These are phyloP conservation scores for Penicillium sp. DNA, from an alignment of 2,329 filamentous ascomycete species.

Conservation along the genomic window DNA sequence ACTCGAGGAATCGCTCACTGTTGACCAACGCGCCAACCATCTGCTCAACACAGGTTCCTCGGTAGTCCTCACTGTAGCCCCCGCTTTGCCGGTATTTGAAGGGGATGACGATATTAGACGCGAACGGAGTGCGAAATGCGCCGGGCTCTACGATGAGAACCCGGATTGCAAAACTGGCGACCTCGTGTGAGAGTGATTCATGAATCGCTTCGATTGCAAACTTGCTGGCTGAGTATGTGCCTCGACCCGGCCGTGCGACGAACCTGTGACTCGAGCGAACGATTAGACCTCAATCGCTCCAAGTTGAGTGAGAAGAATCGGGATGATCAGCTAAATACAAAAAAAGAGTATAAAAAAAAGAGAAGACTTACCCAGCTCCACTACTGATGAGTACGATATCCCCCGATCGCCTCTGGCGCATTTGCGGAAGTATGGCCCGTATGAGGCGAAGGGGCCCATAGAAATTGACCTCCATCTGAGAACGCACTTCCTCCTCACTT, in stretches of 20 bases:
- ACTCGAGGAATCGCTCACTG: conserved; percentile 6
- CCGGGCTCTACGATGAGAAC: conserved; percentile 42
- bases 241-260: conserved; percentile 6
- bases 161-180: conserved; percentile 31
- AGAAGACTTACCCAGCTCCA: conserved; percentile 39
- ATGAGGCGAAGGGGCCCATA: conserved; percentile 38
- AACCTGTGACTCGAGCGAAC: conserved; percentile 16
- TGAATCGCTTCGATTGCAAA: conserved; percentile 39
- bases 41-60: conserved; percentile 19
- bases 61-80: conserved; percentile 30
- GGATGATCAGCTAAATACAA: too few relatives aligned
- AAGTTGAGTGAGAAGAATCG: too few relatives aligned
- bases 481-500: conserved; percentile 14
- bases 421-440: conserved; percentile 33
- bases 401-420: conserved; percentile 31
- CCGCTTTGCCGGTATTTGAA: conserved; percentile 10
- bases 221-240: conserved; percentile 37
- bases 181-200: conserved; percentile 34
- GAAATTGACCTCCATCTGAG: conserved; percentile 36
- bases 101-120: conserved; percentile 12
- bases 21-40: conserved; percentile 13
- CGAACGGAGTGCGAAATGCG: conserved; percentile 40
- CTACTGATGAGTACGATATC: conserved; percentile 46
- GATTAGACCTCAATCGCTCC: too few relatives aligned
- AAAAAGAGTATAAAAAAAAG: too few relatives aligned